Evolutionary conservation across 1,284 basidiomycete genomes (phyloP).

Genomic region (Trametes pubescens): DNA sequence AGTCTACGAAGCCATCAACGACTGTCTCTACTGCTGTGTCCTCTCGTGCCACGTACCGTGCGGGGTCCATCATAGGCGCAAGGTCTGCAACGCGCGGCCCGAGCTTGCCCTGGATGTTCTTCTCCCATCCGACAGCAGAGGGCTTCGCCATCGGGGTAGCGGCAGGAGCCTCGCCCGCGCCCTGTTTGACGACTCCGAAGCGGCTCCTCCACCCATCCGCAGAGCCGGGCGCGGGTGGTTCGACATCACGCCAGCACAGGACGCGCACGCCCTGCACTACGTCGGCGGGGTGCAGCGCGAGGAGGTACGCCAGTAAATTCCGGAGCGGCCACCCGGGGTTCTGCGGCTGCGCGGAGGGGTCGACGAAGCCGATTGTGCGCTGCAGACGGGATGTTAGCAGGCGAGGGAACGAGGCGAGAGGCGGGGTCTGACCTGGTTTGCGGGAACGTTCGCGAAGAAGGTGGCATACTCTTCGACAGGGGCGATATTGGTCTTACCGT

Average conservation of each 20-base stretch:
- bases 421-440: constrained; percentile 47
- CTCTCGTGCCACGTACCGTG: constrained; percentile 51
- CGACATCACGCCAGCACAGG: constrained; percentile 78
- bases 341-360: constrained; percentile 82
- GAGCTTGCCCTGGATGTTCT: constrained; percentile 85
- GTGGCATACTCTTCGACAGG: constrained; percentile 62
- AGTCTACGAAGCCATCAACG: constrained; percentile 56
- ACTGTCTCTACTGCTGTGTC: background rate
- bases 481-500: constrained; percentile 50
- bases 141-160: constrained; percentile 45
- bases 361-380: constrained; percentile 81
- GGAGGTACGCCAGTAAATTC: constrained; percentile 88
- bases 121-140: constrained; percentile 93
- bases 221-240: constrained; percentile 48
- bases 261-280: constrained; percentile 61
- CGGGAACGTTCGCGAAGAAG: constrained; percentile 57
- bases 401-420: constrained; percentile 2
- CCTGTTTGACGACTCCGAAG: constrained; percentile 57
- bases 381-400: constrained; percentile 41
- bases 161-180: constrained; percentile 32
- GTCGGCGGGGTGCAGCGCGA: constrained; percentile 55
- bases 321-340: constrained; percentile 96
- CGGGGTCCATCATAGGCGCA: constrained; percentile 96
- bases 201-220: constrained; percentile 64
- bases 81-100: constrained; percentile 91